A percentile compares a stretch with the other conserved stretches of the same genome.
Evolutionary conservation across 2,329 filamentous ascomycete genomes (phyloP).

Genomic region (Xylariaceae sp.): DNA sequence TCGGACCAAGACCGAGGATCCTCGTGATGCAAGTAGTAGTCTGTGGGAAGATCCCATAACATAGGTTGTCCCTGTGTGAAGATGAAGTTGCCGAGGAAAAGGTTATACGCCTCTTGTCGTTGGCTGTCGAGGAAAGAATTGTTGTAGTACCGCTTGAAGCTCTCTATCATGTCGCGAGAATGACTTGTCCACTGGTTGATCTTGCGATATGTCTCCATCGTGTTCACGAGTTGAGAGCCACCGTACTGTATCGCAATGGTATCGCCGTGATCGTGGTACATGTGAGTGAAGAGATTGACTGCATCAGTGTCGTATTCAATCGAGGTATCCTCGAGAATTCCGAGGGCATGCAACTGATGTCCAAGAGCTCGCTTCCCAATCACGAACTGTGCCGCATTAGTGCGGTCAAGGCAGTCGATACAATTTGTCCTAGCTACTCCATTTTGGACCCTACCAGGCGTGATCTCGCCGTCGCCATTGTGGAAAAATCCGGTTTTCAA

Average conservation of each 20-base stretch:
- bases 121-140: slow-evolving; percentile 98
- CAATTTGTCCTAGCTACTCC: slow-evolving; percentile 94
- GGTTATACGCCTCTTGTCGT: slow-evolving; percentile 93
- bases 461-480: slow-evolving; percentile 70
- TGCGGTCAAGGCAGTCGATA: slow-evolving; percentile 94
- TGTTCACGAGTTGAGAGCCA: slow-evolving; percentile 95
- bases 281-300: slow-evolving; percentile 92
- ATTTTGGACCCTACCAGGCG: slow-evolving; percentile 70
- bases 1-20: slow-evolving; percentile 70
- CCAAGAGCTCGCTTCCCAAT: slow-evolving; percentile 92
- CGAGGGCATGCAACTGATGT: slow-evolving; percentile 85
- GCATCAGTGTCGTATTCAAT: slow-evolving; percentile 94
- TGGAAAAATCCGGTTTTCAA: slow-evolving; percentile 88
- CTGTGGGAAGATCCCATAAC: slow-evolving; percentile 92
- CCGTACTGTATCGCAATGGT: slow-evolving; percentile 98
- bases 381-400: slow-evolving; percentile 96
- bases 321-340: slow-evolving; percentile 71
- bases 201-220: slow-evolving; percentile 98
- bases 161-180: slow-evolving; percentile 97
- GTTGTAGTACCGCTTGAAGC: slow-evolving; percentile 98
- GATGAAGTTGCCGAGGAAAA: slow-evolving; percentile 94
- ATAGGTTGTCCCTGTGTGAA: slow-evolving; percentile 83
- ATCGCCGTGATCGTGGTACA: slow-evolving; percentile 97
- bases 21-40: slow-evolving; percentile 93
- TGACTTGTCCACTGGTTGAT: slow-evolving; percentile 99